Percentiles rank a stretch among this genome's conserved stretches.
Conservation (phyloP, 2,329 filamentous ascomycete species). For the Blastomyces emzantsi region DNA sequence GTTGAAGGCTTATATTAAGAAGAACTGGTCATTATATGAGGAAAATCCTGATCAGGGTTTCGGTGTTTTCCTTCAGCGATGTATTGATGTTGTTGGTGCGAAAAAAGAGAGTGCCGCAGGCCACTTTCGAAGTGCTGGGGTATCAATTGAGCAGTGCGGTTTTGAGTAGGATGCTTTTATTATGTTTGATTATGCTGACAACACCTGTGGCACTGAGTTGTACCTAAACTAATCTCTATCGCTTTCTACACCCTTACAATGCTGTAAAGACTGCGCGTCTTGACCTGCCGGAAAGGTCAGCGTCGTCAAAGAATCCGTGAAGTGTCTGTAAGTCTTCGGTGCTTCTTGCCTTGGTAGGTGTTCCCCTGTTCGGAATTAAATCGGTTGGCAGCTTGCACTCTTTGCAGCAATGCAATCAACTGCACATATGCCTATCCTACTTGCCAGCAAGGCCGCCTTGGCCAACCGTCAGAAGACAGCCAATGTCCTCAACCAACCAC, state of each 20-base stretch:
- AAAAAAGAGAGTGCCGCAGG: slow-evolving; percentile 16
- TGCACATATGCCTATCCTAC: neutral
- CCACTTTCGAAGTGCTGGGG: slow-evolving; percentile 20
- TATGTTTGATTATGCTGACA: too few relatives aligned
- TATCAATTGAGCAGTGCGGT: slow-evolving; percentile 7
- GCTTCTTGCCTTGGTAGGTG: too few relatives aligned
- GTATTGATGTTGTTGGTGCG: slow-evolving; percentile 19
- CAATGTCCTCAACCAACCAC: neutral
- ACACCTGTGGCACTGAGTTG: too few relatives aligned
- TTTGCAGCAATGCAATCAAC: neutral
- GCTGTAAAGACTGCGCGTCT: too few relatives aligned
- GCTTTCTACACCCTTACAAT: too few relatives aligned
- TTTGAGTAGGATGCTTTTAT: neutral
- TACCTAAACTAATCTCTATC: too few relatives aligned
- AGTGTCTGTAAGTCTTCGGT: too few relatives aligned
- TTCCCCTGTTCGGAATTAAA: too few relatives aligned
- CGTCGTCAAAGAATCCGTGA: too few relatives aligned
- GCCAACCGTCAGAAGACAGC: neutral
- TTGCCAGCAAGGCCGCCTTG: neutral
- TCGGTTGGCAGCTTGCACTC: too few relatives aligned
- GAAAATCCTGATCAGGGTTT: slow-evolving; percentile 16
- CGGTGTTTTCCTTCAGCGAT: slow-evolving; percentile 20
- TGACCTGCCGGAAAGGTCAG: too few relatives aligned
- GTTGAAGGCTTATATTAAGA: slow-evolving; percentile 29
- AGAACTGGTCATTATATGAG: slow-evolving; percentile 19